Evolutionary conservation across 805 yeast species (phyloP).

Genomic region (Diddensiella caesifluorescens): DNA sequence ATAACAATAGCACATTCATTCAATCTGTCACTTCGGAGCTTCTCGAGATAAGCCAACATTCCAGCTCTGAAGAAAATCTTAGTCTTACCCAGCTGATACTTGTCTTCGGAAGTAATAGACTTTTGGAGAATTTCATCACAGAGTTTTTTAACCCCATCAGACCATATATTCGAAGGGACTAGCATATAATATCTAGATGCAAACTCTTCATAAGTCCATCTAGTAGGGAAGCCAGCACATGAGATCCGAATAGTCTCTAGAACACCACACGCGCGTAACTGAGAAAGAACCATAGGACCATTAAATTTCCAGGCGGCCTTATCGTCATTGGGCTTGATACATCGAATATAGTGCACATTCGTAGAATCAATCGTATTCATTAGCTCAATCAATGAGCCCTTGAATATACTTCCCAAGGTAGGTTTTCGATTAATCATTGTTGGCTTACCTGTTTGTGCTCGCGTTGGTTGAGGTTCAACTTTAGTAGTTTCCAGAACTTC

Average conservation of each 20-base stretch:
- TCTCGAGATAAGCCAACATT: conserved; percentile 87
- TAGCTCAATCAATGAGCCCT: conserved; percentile 82
- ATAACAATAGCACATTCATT: conserved; percentile 73
- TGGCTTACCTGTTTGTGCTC: conserved; percentile 37
- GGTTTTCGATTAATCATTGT: conserved; percentile 66
- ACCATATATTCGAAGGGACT: conserved; percentile 65
- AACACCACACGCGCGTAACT: conserved; percentile 97
- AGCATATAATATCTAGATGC: conserved; percentile 83
- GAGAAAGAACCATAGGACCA: conserved; percentile 90
- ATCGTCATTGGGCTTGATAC: conserved; percentile 93
- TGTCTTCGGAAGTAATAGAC: conserved; percentile 51
- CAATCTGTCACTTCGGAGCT: conserved; percentile 73
- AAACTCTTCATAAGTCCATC: conserved; percentile 93
- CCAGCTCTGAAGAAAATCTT: conserved; percentile 96
- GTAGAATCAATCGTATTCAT: conserved; percentile 92
- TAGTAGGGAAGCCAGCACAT: conserved; percentile 96
- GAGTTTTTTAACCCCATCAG: conserved; percentile 50
- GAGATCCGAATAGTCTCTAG: conserved; percentile 93
- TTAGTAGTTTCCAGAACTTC: conserved; percentile 56
- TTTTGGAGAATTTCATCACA: conserved; percentile 62
- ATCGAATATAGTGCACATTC: conserved; percentile 92
- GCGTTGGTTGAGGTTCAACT: conserved; percentile 46
- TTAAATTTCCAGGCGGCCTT: conserved; percentile 96
- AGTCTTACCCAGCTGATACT: conserved; percentile 86
- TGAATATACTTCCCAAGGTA: conserved; percentile 91